Conservation (phyloP, 1,139 yeast genomes). For the Blastobotrys proliferans region DNA sequence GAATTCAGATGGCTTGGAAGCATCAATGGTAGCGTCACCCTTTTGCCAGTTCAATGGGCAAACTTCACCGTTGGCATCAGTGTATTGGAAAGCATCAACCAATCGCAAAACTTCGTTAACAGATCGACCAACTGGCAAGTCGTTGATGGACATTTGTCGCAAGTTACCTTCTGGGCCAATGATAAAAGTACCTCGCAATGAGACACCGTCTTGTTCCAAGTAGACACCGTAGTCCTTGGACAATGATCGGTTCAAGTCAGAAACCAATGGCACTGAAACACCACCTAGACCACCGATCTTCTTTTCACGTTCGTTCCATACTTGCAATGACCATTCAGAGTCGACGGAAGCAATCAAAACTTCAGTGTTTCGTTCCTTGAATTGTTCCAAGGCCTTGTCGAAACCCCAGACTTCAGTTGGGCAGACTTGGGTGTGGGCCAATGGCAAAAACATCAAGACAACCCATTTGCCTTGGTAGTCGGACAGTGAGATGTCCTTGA, state of each 20-base stretch:
- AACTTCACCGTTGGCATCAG: conserved; percentile 97
- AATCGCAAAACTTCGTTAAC: conserved; percentile 97
- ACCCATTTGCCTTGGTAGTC: conserved; percentile 98
- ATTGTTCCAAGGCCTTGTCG: conserved; percentile 90
- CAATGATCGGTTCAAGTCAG: conserved; percentile 95
- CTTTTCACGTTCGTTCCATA: conserved; percentile 97
- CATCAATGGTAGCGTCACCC: conserved; percentile 86
- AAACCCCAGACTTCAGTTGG: conserved; percentile 99
- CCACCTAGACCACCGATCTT: conserved; percentile 98
- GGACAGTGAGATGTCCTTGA: conserved; percentile 90
- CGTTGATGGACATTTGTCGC: conserved; percentile 96
- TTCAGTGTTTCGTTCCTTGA: conserved; percentile 81
- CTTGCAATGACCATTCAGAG: conserved; percentile 94
- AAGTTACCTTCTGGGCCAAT: conserved; percentile 92
- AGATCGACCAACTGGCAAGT: conserved; percentile 97
- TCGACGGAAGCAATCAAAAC: conserved; percentile 96
- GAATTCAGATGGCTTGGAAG: conserved; percentile 77
- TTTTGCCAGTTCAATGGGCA: conserved; percentile 99
- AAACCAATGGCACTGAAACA: conserved; percentile 86
- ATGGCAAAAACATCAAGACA: conserved; percentile 90
- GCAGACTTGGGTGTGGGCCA: conserved; percentile 95
- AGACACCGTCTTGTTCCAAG: conserved; percentile 92
- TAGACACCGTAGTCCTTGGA: conserved; percentile 96
- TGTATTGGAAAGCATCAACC: conserved; percentile 98
- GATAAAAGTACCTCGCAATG: conserved; percentile 95